A percentile compares a stretch with the other conserved stretches of the same genome.
Evolutionary conservation across 2,329 filamentous ascomycete genomes (phyloP).

Genomic region (Alternaria longipes): DNA sequence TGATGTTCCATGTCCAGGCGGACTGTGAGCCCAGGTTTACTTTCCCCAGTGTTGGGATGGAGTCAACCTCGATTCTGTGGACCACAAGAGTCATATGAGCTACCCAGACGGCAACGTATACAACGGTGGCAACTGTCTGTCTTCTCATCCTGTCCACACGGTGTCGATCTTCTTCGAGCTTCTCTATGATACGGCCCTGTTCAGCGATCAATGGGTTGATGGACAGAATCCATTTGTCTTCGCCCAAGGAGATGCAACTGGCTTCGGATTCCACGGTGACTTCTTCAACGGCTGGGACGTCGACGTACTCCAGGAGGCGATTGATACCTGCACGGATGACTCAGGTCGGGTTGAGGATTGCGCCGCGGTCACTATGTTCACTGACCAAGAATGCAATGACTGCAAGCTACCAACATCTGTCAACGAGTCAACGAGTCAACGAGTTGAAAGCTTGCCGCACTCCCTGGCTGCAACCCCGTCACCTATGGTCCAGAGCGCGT

Average conservation of each 20-base stretch:
- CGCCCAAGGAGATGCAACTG: conserved; percentile 73
- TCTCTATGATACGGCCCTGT: conserved; percentile 62
- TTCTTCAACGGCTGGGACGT: conserved; percentile 77
- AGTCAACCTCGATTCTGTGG: conserved; percentile 62
- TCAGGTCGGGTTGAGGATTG: conserved; percentile 35
- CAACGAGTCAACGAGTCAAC: conserved; percentile 59
- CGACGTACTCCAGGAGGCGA: conserved; percentile 69
- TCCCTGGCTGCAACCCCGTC: conserved; percentile 67
- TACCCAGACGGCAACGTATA: conserved; percentile 62
- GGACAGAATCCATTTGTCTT: conserved; percentile 65
- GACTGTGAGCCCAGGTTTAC: conserved; percentile 72
- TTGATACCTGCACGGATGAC: conserved; percentile 69
- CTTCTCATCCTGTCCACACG: conserved; percentile 60
- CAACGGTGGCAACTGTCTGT: conserved; percentile 63
- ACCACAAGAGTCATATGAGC: conserved; percentile 70
- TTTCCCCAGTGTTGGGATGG: conserved; percentile 81
- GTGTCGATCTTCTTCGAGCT: conserved; percentile 68
- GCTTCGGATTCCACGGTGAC: conserved; percentile 75
- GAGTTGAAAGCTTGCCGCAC: conserved; percentile 57
- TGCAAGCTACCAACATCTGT: conserved; percentile 59
- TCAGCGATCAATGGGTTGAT: conserved; percentile 55
- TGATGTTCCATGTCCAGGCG: conserved; percentile 68
- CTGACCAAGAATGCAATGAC: conserved; percentile 59
- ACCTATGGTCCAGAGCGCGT: conserved; percentile 40
- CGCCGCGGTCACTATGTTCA: conserved; percentile 60